A percentile compares a stretch with the other conserved stretches of the same genome.
These are phyloP conservation scores for Diutina siamensis DNA, from an alignment of 1,139 yeast genomes.

Conservation along the genomic window DNA sequence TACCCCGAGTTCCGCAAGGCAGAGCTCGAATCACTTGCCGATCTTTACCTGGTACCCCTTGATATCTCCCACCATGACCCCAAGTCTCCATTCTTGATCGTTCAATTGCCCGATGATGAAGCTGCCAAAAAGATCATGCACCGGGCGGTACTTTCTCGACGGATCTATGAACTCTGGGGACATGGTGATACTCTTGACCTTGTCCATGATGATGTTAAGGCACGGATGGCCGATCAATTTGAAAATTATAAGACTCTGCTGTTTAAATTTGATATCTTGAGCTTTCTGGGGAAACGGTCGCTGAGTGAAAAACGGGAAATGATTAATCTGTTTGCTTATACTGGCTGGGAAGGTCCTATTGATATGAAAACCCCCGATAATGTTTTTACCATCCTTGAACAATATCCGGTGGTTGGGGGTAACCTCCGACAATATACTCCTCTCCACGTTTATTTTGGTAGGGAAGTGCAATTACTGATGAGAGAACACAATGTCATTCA, in stretches of 20 bases:
- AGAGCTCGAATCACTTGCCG: conserved; percentile 79
- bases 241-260: conserved; percentile 28
- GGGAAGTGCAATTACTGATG: conserved; percentile 55
- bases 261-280: conserved; percentile 75
- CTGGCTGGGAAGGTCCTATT: conserved; percentile 69
- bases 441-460: conserved; percentile 57
- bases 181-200: conserved; percentile 43
- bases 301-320: conserved; percentile 43
- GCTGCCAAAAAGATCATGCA: conserved; percentile 53
- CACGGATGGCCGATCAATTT: conserved; percentile 17
- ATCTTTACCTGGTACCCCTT: conserved; percentile 38
- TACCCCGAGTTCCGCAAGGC: conserved; percentile 71
- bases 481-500: conserved; percentile 57
- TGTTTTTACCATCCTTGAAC: conserved; percentile 62
- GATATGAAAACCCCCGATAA: conserved; percentile 71
- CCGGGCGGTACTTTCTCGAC: conserved; percentile 61
- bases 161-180: conserved; percentile 84
- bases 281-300: conserved; percentile 49
- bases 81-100: conserved; percentile 57
- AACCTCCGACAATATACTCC: conserved; percentile 45
- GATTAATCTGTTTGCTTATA: conserved; percentile 62
- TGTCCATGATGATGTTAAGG: conserved; percentile 44
- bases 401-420: conserved; percentile 39
- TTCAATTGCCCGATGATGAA: conserved; percentile 52
- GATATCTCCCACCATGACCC: conserved; percentile 53